These are phyloP conservation scores for Suillus paluster DNA, from an alignment of 768 basidiomycete species.

Conservation along the genomic window DNA sequence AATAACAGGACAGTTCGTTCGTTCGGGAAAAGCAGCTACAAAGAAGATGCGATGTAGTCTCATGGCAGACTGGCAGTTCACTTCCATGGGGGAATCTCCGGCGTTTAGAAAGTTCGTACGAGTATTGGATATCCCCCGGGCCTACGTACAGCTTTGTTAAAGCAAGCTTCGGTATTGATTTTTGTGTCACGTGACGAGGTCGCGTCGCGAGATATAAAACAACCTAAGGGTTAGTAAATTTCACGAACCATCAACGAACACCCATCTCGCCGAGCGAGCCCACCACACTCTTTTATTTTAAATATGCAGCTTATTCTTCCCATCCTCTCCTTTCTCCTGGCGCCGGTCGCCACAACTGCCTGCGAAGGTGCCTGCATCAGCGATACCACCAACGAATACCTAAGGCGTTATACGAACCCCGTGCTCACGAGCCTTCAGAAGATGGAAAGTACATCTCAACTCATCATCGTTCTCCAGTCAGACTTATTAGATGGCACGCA, in stretches of 20 bases:
- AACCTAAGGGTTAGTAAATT: neutral
- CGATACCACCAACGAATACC: slow-evolving; percentile 59
- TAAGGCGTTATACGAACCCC: slow-evolving; percentile 51
- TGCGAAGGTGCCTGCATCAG: slow-evolving; percentile 76
- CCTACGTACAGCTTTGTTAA: too few relatives aligned
- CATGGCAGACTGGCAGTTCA: too few relatives aligned
- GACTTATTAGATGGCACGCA: neutral
- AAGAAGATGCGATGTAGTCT: too few relatives aligned
- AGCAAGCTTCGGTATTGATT: neutral
- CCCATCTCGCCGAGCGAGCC: slow-evolving; percentile 14
- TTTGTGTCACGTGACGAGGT: neutral
- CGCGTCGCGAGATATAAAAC: neutral
- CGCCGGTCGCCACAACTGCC: slow-evolving; percentile 48
- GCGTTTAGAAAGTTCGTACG: too few relatives aligned
- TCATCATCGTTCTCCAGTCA: slow-evolving; percentile 8
- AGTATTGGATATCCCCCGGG: too few relatives aligned
- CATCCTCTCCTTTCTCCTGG: slow-evolving; percentile 28
- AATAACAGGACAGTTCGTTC: too few relatives aligned
- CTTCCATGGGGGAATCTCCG: too few relatives aligned
- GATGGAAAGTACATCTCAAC: slow-evolving; percentile 45
- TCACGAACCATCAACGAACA: neutral
- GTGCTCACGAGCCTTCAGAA: slow-evolving; percentile 42
- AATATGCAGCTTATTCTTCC: slow-evolving; percentile 26
- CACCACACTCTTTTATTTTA: neutral
- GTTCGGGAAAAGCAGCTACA: too few relatives aligned